These are phyloP conservation scores for Rhinocladiella mackenziei DNA, from an alignment of 2,329 filamentous ascomycete genomes.

Conservation along the genomic window DNA sequence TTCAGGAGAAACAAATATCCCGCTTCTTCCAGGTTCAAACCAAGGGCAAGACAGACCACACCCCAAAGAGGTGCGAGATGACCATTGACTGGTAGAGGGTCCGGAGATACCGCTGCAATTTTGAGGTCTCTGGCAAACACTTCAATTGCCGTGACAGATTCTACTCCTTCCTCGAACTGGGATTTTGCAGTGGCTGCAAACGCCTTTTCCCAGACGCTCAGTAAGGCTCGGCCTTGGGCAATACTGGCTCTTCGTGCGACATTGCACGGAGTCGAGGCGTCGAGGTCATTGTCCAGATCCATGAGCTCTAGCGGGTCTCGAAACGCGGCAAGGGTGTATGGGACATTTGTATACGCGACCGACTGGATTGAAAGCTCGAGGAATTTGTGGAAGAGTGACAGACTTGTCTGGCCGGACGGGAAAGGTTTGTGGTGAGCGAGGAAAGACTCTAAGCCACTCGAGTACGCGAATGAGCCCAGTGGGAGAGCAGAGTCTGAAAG, in stretches of 20 bases:
- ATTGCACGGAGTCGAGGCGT: constrained; percentile 60
- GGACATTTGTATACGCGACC: constrained; percentile 56
- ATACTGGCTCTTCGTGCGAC: constrained; percentile 59
- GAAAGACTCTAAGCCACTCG: constrained; percentile 61
- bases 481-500: constrained; percentile 62
- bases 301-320: constrained; percentile 47
- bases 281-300: constrained; percentile 59
- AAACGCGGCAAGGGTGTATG: constrained; percentile 57
- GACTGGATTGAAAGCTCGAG: constrained; percentile 55
- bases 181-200: constrained; percentile 21
- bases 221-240: constrained; percentile 56
- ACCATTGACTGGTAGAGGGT: constrained; percentile 42
- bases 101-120: constrained; percentile 30
- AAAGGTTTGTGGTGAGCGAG: constrained; percentile 53
- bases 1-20: constrained; percentile 62
- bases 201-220: constrained; percentile 55
- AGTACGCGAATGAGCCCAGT: constrained; percentile 63
- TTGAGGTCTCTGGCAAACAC: constrained; percentile 41
- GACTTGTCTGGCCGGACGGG: constrained; percentile 33
- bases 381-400: constrained; percentile 52
- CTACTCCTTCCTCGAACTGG: constrained; percentile 11
- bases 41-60: constrained; percentile 51
- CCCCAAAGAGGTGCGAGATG: constrained; percentile 62
- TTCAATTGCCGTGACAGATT: constrained; percentile 34
- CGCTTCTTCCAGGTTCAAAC: constrained; percentile 50